phyloP scores from a whole-genome alignment of 2,329 filamentous ascomycete genomes.

The Fusarium tuaranense region DNA sequence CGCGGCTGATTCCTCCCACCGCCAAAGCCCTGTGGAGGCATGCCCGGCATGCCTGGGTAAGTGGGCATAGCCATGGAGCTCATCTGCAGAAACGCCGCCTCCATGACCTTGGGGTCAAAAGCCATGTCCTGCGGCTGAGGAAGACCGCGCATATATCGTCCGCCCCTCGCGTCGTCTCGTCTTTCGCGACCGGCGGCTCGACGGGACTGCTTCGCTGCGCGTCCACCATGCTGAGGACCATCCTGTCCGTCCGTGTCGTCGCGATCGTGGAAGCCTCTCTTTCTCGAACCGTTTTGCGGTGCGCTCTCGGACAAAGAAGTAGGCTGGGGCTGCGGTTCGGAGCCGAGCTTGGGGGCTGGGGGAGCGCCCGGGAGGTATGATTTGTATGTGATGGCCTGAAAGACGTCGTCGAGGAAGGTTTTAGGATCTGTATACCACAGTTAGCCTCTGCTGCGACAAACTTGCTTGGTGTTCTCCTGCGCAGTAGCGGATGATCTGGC shows the following conservation, averaged over 20 bases:
- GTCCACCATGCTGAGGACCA: conserved; percentile 47
- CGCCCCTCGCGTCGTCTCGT: conserved; percentile 40
- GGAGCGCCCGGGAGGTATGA: conserved; percentile 68
- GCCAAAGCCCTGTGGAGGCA: conserved; percentile 47
- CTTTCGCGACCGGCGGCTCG: conserved; percentile 61
- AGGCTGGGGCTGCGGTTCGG: conserved; percentile 22
- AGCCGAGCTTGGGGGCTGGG: conserved; percentile 50
- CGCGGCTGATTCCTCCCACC: conserved; percentile 45
- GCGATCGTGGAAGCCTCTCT: conserved; percentile 52
- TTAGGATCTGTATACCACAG: conserved; percentile 47
- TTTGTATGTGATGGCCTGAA: conserved; percentile 72
- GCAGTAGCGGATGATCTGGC: background rate
- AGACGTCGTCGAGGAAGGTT: conserved; percentile 77
- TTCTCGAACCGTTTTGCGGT: conserved; percentile 44
- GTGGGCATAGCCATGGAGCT: conserved; percentile 64
- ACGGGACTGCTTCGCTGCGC: conserved; percentile 70
- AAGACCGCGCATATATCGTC: conserved; percentile 33
- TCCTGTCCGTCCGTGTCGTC: conserved; percentile 33
- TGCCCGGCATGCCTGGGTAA: conserved; percentile 54
- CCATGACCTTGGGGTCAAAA: conserved; percentile 71
- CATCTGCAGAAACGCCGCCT: conserved; percentile 70
- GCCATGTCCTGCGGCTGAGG: conserved; percentile 48
- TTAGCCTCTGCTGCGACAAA: conserved; percentile 19
- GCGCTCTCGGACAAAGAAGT: conserved; percentile 29
- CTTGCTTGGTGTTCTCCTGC: background rate